Conservation (phyloP, 2,329 filamentous ascomycete genomes). For the Hypocreales sp. region DNA sequence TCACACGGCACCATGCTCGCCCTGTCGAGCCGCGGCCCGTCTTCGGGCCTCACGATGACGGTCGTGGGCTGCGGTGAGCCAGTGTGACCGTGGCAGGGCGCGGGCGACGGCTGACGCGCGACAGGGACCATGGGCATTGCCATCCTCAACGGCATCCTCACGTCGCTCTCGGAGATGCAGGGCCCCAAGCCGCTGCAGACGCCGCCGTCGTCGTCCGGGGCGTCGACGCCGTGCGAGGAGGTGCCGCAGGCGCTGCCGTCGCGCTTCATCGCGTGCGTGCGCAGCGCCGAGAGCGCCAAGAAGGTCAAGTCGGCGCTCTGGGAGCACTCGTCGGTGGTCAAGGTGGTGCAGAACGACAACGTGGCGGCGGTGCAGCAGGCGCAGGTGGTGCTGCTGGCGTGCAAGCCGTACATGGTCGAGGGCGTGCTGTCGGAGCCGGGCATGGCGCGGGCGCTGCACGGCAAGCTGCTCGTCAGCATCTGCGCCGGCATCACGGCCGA, state of each 20-base stretch:
- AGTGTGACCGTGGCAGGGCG: too few relatives aligned
- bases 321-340: slow-evolving; percentile 45
- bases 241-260: slow-evolving; percentile 46
- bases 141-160: slow-evolving; percentile 66
- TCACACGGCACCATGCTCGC: slow-evolving; percentile 16
- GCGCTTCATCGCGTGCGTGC: slow-evolving; percentile 70
- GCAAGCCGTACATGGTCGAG: slow-evolving; percentile 63
- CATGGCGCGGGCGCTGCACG: slow-evolving; percentile 56
- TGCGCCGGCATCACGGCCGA: slow-evolving; percentile 59
- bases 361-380: slow-evolving; percentile 48
- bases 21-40: slow-evolving; percentile 18
- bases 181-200: slow-evolving; percentile 28
- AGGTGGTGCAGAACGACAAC: slow-evolving; percentile 58
- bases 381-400: slow-evolving; percentile 62
- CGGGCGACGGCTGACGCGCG: neutral
- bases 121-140: slow-evolving; percentile 73
- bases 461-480: slow-evolving; percentile 72
- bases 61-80: slow-evolving; percentile 66
- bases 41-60: slow-evolving; percentile 50
- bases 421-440: slow-evolving; percentile 52
- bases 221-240: slow-evolving; percentile 28
- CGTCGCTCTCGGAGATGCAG: slow-evolving; percentile 43
- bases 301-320: slow-evolving; percentile 51
- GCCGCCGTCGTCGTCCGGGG: slow-evolving; percentile 22
- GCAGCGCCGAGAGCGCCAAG: slow-evolving; percentile 51